Conservation (phyloP, 2,329 filamentous ascomycete species). For the Talaromyces sp. region DNA sequence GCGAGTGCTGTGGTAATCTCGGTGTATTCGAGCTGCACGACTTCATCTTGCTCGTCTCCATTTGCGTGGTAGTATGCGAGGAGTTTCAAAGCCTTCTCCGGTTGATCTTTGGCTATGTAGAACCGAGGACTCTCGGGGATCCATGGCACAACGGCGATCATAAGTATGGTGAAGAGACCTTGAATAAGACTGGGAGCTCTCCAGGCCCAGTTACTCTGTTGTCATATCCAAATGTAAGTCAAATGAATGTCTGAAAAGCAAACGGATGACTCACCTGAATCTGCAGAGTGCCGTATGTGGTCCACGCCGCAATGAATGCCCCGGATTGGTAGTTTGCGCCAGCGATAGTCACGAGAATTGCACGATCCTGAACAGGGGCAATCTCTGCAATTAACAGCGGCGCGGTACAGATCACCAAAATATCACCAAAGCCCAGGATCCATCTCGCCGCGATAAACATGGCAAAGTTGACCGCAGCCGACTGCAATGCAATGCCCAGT, state of each 20-base stretch:
- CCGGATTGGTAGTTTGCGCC: slow-evolving; percentile 23
- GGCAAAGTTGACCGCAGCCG: slow-evolving; percentile 24
- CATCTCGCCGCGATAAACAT: slow-evolving; percentile 28
- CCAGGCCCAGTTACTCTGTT: slow-evolving; percentile 24
- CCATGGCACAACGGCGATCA: slow-evolving; percentile 13
- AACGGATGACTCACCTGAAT: slow-evolving; percentile 19
- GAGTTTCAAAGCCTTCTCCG: slow-evolving; percentile 55
- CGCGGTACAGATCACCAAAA: slow-evolving; percentile 22
- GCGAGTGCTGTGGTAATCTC: slow-evolving; percentile 43
- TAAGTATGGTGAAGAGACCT: slow-evolving; percentile 21
- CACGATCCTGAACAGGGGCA: slow-evolving; percentile 26
- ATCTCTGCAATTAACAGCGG: slow-evolving; percentile 28
- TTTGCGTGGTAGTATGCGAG: slow-evolving; percentile 61
- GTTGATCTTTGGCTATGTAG: slow-evolving; percentile 58
- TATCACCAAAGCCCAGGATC: slow-evolving; percentile 27
- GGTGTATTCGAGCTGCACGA: slow-evolving; percentile 35
- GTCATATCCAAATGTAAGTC: background rate
- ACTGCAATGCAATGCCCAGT: slow-evolving; percentile 40
- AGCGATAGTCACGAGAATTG: slow-evolving; percentile 22
- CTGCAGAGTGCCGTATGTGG: slow-evolving; percentile 21
- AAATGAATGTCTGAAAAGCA: background rate
- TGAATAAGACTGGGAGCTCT: slow-evolving; percentile 24
- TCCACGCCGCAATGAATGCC: slow-evolving; percentile 23
- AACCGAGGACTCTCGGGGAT: slow-evolving; percentile 56
- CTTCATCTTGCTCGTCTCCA: slow-evolving; percentile 35